Evolutionary conservation across 306 rosid genomes (phyloP), one percentile per base, ranked within the genome.

Genomic region (Trifolium subterraneum): DNA sequence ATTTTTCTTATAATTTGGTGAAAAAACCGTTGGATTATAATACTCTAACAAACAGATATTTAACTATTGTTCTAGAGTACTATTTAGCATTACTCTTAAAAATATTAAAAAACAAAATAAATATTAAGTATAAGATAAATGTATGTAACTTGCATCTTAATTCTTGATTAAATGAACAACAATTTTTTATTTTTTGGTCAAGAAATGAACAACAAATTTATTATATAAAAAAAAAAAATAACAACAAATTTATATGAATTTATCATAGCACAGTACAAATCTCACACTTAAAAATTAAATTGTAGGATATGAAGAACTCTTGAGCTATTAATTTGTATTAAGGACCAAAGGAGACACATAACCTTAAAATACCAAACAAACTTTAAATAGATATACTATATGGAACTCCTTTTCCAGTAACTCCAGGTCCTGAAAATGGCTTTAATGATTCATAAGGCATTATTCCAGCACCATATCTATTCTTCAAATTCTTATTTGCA

Each of bases 351-450:
- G 20, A 20, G 5, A 41, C 33, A 41, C 14, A 64, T 39, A 2
- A 19, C 6, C 7, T 70, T 11, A 51, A 51, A 6, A 10, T 2
- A 35, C 47, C 11, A 64, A 18, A 19, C 11, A 56, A 18, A 14
- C 23, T 31, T 71, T 13, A 84, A 25, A 81, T 84, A 3, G 88
- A 81, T 42, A 84, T 31, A 50, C 88, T 84, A n/a, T 78, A 81
- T 70, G 88, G 86, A 11, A 84, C 69, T 33, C 88, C 88, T 38
- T 78, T 81, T n/a, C 83, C 85, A 25, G 88, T 84, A 4, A 84
- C 60, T 25, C 88, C 88, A 66, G 88, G 81, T 5, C 77, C 79
- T 15, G 88, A 84, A 61, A 78, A 78, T n/a, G 88, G 86, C 22
- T 84, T 84, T 78, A 84, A 33, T 22, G 64, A 50, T 68, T 84